A percentile compares a stretch with the other conserved stretches of the same genome.
Conservation (phyloP, 805 yeast species). For the Pichia thaimueangensis region DNA sequence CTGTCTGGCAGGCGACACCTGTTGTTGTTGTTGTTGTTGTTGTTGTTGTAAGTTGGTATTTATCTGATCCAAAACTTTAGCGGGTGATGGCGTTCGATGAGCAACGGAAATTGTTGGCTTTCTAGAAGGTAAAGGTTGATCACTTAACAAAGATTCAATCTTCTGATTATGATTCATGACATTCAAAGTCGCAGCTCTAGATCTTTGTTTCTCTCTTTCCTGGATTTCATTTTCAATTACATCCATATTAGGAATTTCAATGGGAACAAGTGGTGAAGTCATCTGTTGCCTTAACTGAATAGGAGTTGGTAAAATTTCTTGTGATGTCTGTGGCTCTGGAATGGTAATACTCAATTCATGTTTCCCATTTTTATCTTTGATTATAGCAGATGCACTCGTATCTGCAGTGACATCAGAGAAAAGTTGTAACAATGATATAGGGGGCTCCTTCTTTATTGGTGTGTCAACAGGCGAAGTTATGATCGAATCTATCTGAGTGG, state of each 20-base stretch:
- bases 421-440: slow-evolving; percentile 62
- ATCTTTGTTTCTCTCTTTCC: slow-evolving; percentile 20
- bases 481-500: slow-evolving; percentile 10
- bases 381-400: neutral
- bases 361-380: neutral
- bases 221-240: slow-evolving; percentile 9
- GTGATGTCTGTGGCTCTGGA: slow-evolving; percentile 3
- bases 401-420: slow-evolving; percentile 43
- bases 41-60: slow-evolving; percentile 9
- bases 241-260: slow-evolving; percentile 68
- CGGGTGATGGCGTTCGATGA: slow-evolving; percentile 43
- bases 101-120: slow-evolving; percentile 33
- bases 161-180: slow-evolving; percentile 1
- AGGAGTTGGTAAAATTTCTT: neutral
- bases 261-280: slow-evolving; percentile 49
- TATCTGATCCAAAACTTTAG: slow-evolving; percentile 24
- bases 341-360: neutral
- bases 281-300: slow-evolving; percentile 5
- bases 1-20: slow-evolving; percentile 31
- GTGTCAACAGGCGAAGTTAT: slow-evolving; percentile 19
- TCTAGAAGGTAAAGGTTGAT: slow-evolving; percentile 21
- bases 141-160: slow-evolving; percentile 5
- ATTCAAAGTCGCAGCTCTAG: slow-evolving; percentile 27
- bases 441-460: slow-evolving; percentile 44
- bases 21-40: no score